Conservation (phyloP, 2,329 filamentous ascomycete genomes). For the Zymoseptoria passerinii region DNA sequence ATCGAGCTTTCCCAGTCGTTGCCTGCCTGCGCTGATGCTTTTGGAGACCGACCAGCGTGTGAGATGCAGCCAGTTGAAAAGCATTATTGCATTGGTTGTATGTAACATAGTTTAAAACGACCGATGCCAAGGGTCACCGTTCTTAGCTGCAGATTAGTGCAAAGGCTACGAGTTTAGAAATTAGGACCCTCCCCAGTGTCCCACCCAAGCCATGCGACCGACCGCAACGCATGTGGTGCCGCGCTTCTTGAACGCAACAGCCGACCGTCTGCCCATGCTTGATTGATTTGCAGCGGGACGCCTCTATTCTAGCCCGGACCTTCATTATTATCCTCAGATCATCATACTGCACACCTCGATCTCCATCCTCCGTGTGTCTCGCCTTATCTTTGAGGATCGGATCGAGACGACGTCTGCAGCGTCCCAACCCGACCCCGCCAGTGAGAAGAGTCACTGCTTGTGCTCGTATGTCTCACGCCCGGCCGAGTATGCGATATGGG, state of each 20-base stretch:
- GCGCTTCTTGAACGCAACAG: not conserved
- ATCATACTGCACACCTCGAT: not conserved
- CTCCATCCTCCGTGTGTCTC: not conserved
- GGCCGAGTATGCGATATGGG: constrained; percentile 14
- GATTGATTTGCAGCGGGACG: not conserved
- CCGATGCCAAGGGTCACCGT: not conserved
- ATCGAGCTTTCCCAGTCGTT: not conserved
- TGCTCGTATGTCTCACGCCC: constrained; percentile 16
- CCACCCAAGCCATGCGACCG: too few species aligned
- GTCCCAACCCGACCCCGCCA: not conserved
- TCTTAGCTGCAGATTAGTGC: not conserved
- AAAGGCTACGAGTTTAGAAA: not conserved
- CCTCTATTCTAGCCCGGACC: not conserved
- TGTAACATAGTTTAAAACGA: not conserved
- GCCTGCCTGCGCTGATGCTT: not conserved
- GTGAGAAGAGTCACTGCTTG: not conserved
- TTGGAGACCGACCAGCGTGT: not conserved
- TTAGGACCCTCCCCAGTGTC: too few species aligned
- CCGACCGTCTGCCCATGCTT: not conserved
- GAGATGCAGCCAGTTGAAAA: not conserved
- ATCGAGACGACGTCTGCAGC: too few species aligned
- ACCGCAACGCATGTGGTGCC: not conserved
- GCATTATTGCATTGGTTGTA: not conserved
- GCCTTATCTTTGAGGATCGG: not conserved
- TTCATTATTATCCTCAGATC: not conserved